phyloP scores from a whole-genome alignment of 495 filamentous ascomycete species.

The Xylaria grammica region DNA sequence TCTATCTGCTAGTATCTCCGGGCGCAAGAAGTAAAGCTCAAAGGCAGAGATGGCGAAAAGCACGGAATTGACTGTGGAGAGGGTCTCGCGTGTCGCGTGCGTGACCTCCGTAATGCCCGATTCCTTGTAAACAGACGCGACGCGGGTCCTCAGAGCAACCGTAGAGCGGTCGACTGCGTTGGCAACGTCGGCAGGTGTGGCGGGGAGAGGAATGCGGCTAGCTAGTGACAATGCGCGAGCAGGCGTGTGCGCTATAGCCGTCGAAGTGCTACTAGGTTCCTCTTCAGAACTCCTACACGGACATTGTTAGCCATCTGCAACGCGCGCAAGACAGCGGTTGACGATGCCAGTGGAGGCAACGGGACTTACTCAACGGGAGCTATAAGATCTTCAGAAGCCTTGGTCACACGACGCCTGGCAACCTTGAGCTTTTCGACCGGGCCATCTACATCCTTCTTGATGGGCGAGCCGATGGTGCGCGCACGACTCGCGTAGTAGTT shows the following conservation, averaged over 20 bases:
- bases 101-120: constrained; percentile 60
- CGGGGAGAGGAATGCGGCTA: constrained; percentile 67
- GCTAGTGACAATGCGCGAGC: constrained; percentile 59
- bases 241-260: constrained; percentile 62
- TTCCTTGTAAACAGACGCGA: constrained; percentile 53
- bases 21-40: constrained; percentile 66
- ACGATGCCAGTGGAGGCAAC: not conserved
- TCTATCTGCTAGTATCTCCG: constrained; percentile 67
- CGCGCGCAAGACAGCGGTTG: not conserved
- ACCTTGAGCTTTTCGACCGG: constrained; percentile 44
- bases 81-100: constrained; percentile 65
- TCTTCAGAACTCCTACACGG: constrained; percentile 31
- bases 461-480: constrained; percentile 66
- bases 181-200: constrained; percentile 84
- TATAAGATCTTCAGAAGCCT: constrained; percentile 52
- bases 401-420: constrained; percentile 51
- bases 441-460: constrained; percentile 69
- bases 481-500: constrained; percentile 76
- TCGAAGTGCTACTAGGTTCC: constrained; percentile 41
- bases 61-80: constrained; percentile 70
- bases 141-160: constrained; percentile 61
- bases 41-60: constrained; percentile 66
- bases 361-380: constrained; percentile 46
- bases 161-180: constrained; percentile 79
- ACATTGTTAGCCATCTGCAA: constrained; percentile 28